Base-by-base conservation (phyloP, 169 alveolate species). In the Plasmodium falciparum region DNA sequence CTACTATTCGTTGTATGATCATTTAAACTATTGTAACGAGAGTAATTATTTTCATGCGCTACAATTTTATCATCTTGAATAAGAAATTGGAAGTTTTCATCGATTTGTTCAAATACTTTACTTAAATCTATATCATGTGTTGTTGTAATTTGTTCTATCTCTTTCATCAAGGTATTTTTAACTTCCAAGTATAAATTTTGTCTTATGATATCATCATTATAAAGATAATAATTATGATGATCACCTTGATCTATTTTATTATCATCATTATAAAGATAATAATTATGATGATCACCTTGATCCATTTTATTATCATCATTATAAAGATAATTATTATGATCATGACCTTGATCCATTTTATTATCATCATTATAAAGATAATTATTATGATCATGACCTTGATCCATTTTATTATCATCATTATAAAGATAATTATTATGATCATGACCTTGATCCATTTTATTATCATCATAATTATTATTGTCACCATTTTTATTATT, bases 81-180 rank as follows among this genome's bases (percentile, higher is more conserved):
- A 26, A 78, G 47, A 20, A 78, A 59, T 11, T 33, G 52, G 3
- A 78, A 66, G 33, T 66, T 65, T 0, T 78, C 89, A 26, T 78
- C 54, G 0, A 78, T 59, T 24, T 66, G 65, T 33, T 78, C 89
- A 24, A 78, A 78, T 7, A 78, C 24, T 45, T 62, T 65, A 24
- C 65, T 78, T 15, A 78, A 78, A 59, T 78, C 75, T 8, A 78
- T 78, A n/a, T 78, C 54, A 52, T 49, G 47, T 1, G 17, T 39
- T 8, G 8, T 5, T 0, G 71, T 26, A 4, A 65, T 17, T 0
- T 56, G 52, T 66, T 78, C 89, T 1, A 78, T 65, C 50, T 78
- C 80, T 50, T 65, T 78, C 17, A 78, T 59, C 5, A 54, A 12
- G 0, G 13, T 45, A 2, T 59, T 22, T 24, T 58, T 78, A 9